Evolutionary conservation across 1,284 basidiomycete species (phyloP), one percentile per base, ranked within the genome.

Genomic region (Boletus mariae): DNA sequence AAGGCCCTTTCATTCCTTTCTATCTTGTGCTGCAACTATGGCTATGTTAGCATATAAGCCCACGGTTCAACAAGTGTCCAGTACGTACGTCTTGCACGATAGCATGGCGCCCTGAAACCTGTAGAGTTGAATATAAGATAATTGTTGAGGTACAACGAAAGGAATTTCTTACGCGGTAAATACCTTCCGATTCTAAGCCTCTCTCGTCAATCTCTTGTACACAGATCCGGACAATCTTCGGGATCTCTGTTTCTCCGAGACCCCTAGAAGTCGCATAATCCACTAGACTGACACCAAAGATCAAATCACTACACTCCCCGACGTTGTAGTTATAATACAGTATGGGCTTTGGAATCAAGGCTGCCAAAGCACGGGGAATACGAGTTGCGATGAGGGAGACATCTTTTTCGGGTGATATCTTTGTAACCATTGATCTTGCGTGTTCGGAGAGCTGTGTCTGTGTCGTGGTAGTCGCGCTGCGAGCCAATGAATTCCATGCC

Each of bases 1-100:
- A 98, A 98, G 4, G 76, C 75, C n/a, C 78, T 73, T 72, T 98
- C 97, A 67, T 97, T 88, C 60, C 85, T 85, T 71, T 99, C 96
- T 54, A 98, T 86, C 61, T 86, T 87, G 61, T 92, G 90, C 63
- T 93, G 87, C 57, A 97, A 74, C 84, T 94, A 63, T 20, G 46
- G 53, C 37, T 48, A 47, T 17, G 54, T 57, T 6, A 71, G 53
- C n/a, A 29, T 23, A 31, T 15, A 29, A 15, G 41, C 37, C 25
- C 34, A 11, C 8, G 1, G 7, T 17, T 31, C 11, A 38, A 1
- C 28, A 54, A 46, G 45, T 25, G 46, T 20, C 28, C 40, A 20
- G 47, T 15, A 56, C 79, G 60, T 61, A 92, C 90, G 61, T 85
- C 80, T 68, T 93, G 90, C 29, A 97, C 85, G 51, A 87, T 75